phyloP scores from a whole-genome alignment of 495 filamentous ascomycete genomes.

The Annulohypoxylon bovei region DNA sequence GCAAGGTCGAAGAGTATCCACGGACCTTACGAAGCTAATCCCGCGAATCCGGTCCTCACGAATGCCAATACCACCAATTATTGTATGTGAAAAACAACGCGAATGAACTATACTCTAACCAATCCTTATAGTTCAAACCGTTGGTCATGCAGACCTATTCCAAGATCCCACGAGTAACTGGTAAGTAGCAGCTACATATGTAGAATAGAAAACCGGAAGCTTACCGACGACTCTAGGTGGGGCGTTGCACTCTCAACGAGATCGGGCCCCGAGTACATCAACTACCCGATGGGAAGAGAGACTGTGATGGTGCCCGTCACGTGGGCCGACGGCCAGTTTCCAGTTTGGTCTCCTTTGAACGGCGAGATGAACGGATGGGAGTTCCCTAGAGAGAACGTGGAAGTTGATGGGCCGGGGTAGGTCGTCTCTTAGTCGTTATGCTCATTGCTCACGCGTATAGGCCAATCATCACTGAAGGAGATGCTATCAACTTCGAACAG shows the following conservation, averaged over 20 bases:
- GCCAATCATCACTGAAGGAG: slow-evolving; percentile 51
- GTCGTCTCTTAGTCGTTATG: slow-evolving; percentile 4
- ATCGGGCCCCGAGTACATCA: slow-evolving; percentile 55
- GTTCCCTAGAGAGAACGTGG: slow-evolving; percentile 43
- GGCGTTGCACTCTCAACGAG: slow-evolving; percentile 58
- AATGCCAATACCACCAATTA: slow-evolving; percentile 61
- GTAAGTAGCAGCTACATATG: slow-evolving; percentile 45
- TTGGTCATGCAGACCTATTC: slow-evolving; percentile 62
- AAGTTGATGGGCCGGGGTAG: slow-evolving; percentile 51
- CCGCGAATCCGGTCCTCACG: slow-evolving; percentile 64
- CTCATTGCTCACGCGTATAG: slow-evolving; percentile 33
- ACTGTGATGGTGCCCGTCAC: slow-evolving; percentile 63
- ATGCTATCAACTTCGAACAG: slow-evolving; percentile 53
- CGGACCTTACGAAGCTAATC: slow-evolving; percentile 66
- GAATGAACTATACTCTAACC: background rate
- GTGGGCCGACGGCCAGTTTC: slow-evolving; percentile 58
- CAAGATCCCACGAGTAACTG: slow-evolving; percentile 63
- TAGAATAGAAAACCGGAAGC: background rate
- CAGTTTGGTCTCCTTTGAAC: slow-evolving; percentile 54
- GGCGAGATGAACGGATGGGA: slow-evolving; percentile 58
- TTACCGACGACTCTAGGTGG: slow-evolving; percentile 45
- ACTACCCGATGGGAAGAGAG: slow-evolving; percentile 70
- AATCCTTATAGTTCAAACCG: slow-evolving; percentile 55
- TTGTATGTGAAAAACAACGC: slow-evolving; percentile 39
- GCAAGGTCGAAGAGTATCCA: slow-evolving; percentile 56